phyloP scores from a whole-genome alignment of 169 alveolate genomes.

The Eimeria tenella region DNA sequence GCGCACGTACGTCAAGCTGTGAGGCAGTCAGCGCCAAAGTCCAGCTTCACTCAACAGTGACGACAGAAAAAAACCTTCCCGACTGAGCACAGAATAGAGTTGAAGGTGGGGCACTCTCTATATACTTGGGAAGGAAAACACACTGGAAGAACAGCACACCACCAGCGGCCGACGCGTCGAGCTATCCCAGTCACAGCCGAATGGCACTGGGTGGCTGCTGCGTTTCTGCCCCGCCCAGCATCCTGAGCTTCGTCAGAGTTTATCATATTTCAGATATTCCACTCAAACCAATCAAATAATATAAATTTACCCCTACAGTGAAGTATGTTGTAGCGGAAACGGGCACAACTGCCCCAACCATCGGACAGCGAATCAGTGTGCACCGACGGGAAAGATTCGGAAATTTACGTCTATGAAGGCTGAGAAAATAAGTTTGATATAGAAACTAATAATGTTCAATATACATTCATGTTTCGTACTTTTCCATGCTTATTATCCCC shows the following conservation, averaged over 20 bases:
- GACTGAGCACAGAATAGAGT: neutral
- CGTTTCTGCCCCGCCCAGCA: neutral
- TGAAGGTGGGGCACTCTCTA: neutral
- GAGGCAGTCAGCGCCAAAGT: constrained; percentile 25
- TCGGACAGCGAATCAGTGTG: no score
- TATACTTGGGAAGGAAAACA: neutral
- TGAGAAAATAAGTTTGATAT: no score
- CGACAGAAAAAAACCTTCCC: neutral
- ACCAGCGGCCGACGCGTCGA: neutral
- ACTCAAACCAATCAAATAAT: no score
- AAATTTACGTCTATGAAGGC: no score
- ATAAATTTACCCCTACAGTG: no score
- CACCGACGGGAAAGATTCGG: no score
- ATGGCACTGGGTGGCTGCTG: constrained; percentile 10
- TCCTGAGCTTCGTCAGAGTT: neutral
- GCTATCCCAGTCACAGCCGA: constrained; percentile 3
- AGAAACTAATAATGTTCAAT: no score
- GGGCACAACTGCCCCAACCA: no score
- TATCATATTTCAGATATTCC: no score
- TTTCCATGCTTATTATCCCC: no score
- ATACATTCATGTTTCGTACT: no score
- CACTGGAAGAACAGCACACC: neutral
- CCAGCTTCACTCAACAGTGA: neutral
- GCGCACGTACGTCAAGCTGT: constrained; percentile 28
- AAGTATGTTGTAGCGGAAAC: no score